Base-by-base conservation (phyloP, 306 rosid species). In the Cucurbita argyrosperma region DNA sequence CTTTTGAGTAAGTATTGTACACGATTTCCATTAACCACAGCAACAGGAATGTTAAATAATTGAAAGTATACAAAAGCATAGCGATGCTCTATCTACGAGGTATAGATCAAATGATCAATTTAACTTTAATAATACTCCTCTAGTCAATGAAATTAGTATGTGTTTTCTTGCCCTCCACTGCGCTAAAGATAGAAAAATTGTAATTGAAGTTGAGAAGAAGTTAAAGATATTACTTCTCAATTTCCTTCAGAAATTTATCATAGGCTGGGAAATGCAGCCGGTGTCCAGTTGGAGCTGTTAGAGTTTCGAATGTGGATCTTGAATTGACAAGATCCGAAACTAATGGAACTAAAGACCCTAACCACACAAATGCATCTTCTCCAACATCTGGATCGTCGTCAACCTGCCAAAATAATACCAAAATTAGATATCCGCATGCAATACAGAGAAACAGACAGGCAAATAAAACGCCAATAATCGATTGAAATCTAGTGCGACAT, bases 351-450 rank as follows among this genome's bases (percentile, higher is more conserved):
- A 88, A 52, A 26, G 96, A 89, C 54, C 87, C 97, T 79, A 94
- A 23, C 99, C 99, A 94, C 57, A 90, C 96, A 78, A 86, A 94
- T 66, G 92, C 91, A 77, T 94, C 96, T 87, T 94, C 99, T 74
- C 96, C 97, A 57, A 89, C 91, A 75, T 69, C 79, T 63, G 85
- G 87, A 26, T 89, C 90, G 59, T 83, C 59, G 51, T 72, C 79
- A 77, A 91, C 85, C 99, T 94, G 82, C 76, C 35, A 30, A 30
- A 40, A 79, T 14, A 35, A 56, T 67, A 3, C 45, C 45, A 49
- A 70, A 47, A 26, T 70, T 50, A 35, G 58, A 47, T 4, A 9
- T 8, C 40, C 73, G 4, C 14, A 67, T 4, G 55, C 7, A 18
- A 47, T 13, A 12, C 26, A 69, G 10, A 43, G 38, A 42, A 7